Evolutionary conservation across 1,139 yeast species (phyloP).

Genomic region (Insectozyma bohioensis): DNA sequence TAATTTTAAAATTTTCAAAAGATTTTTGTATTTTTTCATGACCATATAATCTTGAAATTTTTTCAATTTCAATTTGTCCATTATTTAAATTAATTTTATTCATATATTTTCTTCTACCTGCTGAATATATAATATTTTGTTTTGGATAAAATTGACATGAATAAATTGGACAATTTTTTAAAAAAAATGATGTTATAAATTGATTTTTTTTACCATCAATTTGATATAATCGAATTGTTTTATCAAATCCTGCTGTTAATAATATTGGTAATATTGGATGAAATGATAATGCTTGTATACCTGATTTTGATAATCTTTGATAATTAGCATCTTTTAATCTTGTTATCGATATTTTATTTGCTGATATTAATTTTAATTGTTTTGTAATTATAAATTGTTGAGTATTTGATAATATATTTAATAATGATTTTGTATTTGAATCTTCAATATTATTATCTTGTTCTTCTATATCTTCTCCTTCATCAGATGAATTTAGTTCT

Average conservation of each 20-base stretch:
- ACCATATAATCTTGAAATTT: constrained; percentile 87
- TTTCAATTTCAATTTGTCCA: constrained; percentile 81
- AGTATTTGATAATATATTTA: constrained; percentile 58
- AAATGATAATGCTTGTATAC: constrained; percentile 79
- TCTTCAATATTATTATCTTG: constrained; percentile 20
- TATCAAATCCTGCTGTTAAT: constrained; percentile 89
- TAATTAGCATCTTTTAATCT: constrained; percentile 86
- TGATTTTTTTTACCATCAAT: constrained; percentile 88
- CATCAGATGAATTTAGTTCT: constrained; percentile 19
- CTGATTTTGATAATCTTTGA: constrained; percentile 66
- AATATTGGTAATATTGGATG: constrained; percentile 84
- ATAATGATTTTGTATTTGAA: constrained; percentile 10
- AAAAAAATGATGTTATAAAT: constrained; percentile 76
- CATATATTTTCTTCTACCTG: constrained; percentile 90
- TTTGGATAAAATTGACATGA: constrained; percentile 55
- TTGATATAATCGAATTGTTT: constrained; percentile 82
- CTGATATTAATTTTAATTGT: constrained; percentile 61
- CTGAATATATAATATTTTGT: constrained; percentile 63
- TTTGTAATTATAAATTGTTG: constrained; percentile 54
- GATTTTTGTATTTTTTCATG: constrained; percentile 82
- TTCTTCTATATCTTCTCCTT: constrained; percentile 36
- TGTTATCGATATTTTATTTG: constrained; percentile 68
- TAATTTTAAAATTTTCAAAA: constrained; percentile 81
- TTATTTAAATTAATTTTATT: constrained; percentile 83
- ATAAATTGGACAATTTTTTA: constrained; percentile 78